Evolutionary conservation across 192 early-diverging fungal species (phyloP), one percentile per base, ranked within the genome.

Genomic region (Coemansia guatemalensis): DNA sequence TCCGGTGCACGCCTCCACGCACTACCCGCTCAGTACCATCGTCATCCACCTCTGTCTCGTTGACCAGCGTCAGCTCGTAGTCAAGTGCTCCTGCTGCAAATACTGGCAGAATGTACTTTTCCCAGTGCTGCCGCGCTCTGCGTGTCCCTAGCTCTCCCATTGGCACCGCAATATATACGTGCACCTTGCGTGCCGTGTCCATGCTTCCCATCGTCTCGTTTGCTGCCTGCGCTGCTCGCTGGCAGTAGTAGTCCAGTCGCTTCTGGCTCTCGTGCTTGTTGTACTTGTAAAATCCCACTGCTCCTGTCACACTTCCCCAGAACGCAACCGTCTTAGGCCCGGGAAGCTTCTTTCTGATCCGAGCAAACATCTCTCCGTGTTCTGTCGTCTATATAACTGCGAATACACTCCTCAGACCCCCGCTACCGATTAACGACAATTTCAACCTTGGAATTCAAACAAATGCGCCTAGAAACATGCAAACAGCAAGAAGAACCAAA

Each of bases 1-100:
- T 23, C 8, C 53, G 62, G 54, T 82, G 79, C 41, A 76, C 62
- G 0, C 74, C 71, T 8, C 79, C 79, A 6, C 73, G 79, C 4
- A 76, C 61, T n/a, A 65, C 70, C 39, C 59, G 53, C 53, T 76
- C 79, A 11, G 48, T 18, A 6, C 59, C 69, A 32, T 69, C 63
- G 55, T 33, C 60, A 30, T 65, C 55, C 12, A 54, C 62, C 54
- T 65, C 65, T 14, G 66, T 75, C 35, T 82, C 79, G 67, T 75
- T 76, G 18, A 82, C 79, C 56, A 82, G 50, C 14, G 70, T 76
- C 22, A 82, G 60, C 64, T 82, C 79, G 52, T 81, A 81, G 58
- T 81, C 78, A 33, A 81, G 64, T 29, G 78, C 78, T 1, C 78
- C 78, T 12, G 78, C 78, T 18, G 61, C 78, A 71, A 81, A 81